Percentiles rank a stretch among this genome's conserved stretches.
These are phyloP conservation scores for Cicer chorassanicum DNA, from an alignment of 306 rosid genomes.

Conservation along the genomic window DNA sequence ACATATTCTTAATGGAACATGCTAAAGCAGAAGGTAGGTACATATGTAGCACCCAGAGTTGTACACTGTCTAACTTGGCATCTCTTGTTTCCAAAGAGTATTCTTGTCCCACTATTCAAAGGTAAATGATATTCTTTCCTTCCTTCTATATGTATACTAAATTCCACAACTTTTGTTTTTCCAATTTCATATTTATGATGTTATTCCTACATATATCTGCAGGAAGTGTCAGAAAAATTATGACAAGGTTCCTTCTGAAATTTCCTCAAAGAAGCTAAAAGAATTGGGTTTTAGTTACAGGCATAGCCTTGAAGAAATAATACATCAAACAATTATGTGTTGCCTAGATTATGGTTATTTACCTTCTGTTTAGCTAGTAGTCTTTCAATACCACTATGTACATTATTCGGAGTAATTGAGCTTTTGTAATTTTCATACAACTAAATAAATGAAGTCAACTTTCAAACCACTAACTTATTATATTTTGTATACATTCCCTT, in stretches of 20 bases:
- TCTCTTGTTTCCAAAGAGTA: conserved; percentile 53
- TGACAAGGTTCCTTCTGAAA: conserved; percentile 50
- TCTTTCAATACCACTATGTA: conserved; percentile 6
- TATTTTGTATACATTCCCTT: conserved; percentile 7
- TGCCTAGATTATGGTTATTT: conserved; percentile 59
- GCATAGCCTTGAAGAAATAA: conserved; percentile 66
- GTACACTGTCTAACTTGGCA: conserved; percentile 52
- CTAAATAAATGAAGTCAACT: conserved; percentile 32
- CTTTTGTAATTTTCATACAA: conserved; percentile 10
- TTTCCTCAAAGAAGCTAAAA: conserved; percentile 70
- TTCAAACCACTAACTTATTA: conserved; percentile 20
- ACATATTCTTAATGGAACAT: conserved; percentile 80
- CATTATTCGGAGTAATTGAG: conserved; percentile 13
- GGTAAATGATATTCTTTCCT: conserved; percentile 43
- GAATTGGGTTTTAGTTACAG: conserved; percentile 74
- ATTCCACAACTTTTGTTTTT: not conserved
- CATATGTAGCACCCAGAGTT: conserved; percentile 65
- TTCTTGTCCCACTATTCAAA: conserved; percentile 48
- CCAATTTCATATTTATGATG: not conserved
- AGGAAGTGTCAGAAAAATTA: conserved; percentile 51
- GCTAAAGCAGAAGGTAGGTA: conserved; percentile 65
- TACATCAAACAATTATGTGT: conserved; percentile 55
- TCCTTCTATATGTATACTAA: not conserved
- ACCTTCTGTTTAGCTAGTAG: conserved; percentile 44
- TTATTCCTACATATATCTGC: conserved; percentile 23